Conservation (phyloP, 768 basidiomycete genomes). For the Favolaschia claudopus region DNA sequence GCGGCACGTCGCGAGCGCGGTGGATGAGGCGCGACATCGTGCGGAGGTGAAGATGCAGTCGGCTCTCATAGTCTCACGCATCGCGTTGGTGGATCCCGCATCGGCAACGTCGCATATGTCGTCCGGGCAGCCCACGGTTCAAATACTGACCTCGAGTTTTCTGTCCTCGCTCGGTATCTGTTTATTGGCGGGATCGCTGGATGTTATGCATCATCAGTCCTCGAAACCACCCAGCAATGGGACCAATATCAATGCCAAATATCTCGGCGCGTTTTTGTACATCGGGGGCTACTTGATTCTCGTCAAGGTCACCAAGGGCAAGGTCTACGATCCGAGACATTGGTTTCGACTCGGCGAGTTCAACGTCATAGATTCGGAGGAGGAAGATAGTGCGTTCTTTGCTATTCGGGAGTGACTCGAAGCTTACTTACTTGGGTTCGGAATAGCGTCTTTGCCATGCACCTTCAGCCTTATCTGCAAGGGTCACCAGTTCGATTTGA, state of each 20-base stretch:
- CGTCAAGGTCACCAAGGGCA: constrained; percentile 84
- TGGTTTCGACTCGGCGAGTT: constrained; percentile 86
- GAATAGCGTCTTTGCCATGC: constrained; percentile 79
- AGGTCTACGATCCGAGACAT: constrained; percentile 84
- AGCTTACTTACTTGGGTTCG: constrained; percentile 9
- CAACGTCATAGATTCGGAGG: constrained; percentile 70
- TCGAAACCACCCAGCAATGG: constrained; percentile 49
- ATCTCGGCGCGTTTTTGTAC: constrained; percentile 91
- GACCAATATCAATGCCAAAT: constrained; percentile 76
- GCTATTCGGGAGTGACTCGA: background rate
- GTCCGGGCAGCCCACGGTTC: constrained; percentile 39
- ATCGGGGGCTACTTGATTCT: constrained; percentile 85
- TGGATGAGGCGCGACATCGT: constrained; percentile 80
- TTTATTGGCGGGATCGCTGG: constrained; percentile 83
- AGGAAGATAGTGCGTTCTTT: constrained; percentile 74
- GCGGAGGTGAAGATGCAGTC: constrained; percentile 74
- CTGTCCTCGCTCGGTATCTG: constrained; percentile 81
- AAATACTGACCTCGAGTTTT: constrained; percentile 60
- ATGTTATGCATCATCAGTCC: constrained; percentile 80
- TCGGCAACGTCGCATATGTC: constrained; percentile 29
- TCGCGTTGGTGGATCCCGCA: constrained; percentile 49
- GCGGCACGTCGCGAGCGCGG: constrained; percentile 76
- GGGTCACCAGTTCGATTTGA: constrained; percentile 84
- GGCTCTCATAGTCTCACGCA: constrained; percentile 71
- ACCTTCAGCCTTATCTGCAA: constrained; percentile 77